Conservation (phyloP, 1,139 yeast genomes). For the Wickerhamomyces sp. region DNA sequence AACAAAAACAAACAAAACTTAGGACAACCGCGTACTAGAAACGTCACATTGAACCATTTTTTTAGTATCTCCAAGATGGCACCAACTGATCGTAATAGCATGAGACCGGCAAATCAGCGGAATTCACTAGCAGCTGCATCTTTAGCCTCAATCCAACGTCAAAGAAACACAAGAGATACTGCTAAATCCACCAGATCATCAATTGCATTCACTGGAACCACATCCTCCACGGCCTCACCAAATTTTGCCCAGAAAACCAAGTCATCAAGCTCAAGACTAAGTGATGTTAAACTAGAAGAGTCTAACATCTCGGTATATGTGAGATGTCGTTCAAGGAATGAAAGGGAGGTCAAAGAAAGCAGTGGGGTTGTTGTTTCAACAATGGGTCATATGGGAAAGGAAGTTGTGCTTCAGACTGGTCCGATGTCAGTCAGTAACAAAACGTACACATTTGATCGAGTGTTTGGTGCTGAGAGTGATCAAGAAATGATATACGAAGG, state of each 20-base stretch:
- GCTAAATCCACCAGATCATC: constrained; percentile 13
- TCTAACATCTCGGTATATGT: constrained; percentile 71
- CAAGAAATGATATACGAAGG: constrained; percentile 55
- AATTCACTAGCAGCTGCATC: constrained; percentile 3
- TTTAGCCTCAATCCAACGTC: not conserved
- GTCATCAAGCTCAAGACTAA: constrained; percentile 14
- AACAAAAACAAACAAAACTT: constrained; percentile 1
- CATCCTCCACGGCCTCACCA: constrained; percentile 5
- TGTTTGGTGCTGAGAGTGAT: constrained; percentile 71
- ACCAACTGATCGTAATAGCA: not conserved
- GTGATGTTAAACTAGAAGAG: constrained; percentile 14
- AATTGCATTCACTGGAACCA: constrained; percentile 12
- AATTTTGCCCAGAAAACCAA: constrained; percentile 18
- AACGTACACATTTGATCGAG: constrained; percentile 62
- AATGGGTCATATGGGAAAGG: constrained; percentile 28
- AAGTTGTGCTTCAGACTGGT: constrained; percentile 30
- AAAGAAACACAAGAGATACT: not conserved
- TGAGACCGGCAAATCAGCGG: not conserved
- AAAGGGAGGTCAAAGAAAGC: constrained; percentile 59
- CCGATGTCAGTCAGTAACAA: constrained; percentile 28
- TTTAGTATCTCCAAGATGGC: not conserved
- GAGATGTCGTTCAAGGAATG: constrained; percentile 73
- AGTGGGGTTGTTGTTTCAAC: constrained; percentile 58
- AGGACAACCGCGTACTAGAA: not conserved
- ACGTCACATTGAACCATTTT: too few relatives aligned